Conservation (phyloP, 2,329 filamentous ascomycete species). For the Stylonectria norvegica region DNA sequence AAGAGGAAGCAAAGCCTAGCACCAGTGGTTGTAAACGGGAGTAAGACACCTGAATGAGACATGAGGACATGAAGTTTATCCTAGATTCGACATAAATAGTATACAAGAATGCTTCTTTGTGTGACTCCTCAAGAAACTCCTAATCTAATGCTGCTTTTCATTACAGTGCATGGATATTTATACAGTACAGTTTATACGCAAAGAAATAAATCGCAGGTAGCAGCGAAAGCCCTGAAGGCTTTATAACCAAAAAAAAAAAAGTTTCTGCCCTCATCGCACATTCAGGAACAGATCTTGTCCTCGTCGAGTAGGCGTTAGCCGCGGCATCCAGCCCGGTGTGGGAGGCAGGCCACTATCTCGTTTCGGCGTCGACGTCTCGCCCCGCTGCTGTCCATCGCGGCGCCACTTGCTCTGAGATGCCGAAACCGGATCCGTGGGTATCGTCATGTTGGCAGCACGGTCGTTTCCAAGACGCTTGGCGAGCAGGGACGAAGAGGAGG, state of each 20-base stretch:
- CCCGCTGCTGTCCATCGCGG: slow-evolving; percentile 13
- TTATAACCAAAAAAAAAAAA: slow-evolving; percentile 9
- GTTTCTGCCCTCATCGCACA: slow-evolving; percentile 39
- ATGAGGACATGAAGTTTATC: slow-evolving; percentile 9
- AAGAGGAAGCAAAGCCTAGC: slow-evolving; percentile 15
- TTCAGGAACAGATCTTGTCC: slow-evolving; percentile 63
- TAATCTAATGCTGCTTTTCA: slow-evolving; percentile 21
- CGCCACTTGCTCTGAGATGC: slow-evolving; percentile 12
- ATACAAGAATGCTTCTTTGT: slow-evolving; percentile 20
- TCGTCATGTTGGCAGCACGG: slow-evolving; percentile 45
- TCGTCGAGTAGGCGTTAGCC: slow-evolving; percentile 62
- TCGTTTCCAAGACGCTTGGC: slow-evolving; percentile 51
- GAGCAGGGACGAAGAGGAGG: slow-evolving; percentile 43
- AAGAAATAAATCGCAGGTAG: too few relatives aligned
- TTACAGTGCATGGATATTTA: slow-evolving; percentile 25
- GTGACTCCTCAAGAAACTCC: slow-evolving; percentile 9
- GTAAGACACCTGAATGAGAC: slow-evolving; percentile 2
- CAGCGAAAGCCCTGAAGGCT: too few relatives aligned
- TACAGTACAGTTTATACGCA: slow-evolving; percentile 14
- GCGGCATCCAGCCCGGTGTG: slow-evolving; percentile 44
- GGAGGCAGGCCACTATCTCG: slow-evolving; percentile 2
- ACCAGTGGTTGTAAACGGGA: slow-evolving; percentile 5
- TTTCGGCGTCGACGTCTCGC: background rate
- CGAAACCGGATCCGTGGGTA: slow-evolving; percentile 21
- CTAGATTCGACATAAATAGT: slow-evolving; percentile 22